Evolutionary conservation across 2,329 filamentous ascomycete genomes (phyloP), one percentile per base, ranked within the genome.

Genomic region (Hypomyces rosellus): DNA sequence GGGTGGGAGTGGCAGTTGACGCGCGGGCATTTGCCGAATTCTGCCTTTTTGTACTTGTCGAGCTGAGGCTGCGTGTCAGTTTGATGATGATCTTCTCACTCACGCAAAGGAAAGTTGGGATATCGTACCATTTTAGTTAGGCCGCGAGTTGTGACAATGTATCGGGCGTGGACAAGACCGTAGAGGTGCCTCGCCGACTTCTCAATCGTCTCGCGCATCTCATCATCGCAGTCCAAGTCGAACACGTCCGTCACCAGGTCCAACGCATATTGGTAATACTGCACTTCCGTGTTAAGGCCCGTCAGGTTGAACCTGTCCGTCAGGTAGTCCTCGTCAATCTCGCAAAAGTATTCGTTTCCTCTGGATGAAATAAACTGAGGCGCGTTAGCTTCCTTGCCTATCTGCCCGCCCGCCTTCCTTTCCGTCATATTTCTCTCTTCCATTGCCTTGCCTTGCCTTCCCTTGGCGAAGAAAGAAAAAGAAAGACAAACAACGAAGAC

Each of bases 281-380:
- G 89, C 13, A 99, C 93, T 68, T 99, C 93, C 34, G 89, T 92
- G 72, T 97, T 96, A 46, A 99, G 81, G 36, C 93, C 93, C 1
- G 93, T 99, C 54, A 99, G 77, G 72, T 99, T 99, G 80, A 99
- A 99, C 46, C 93, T 85, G 69, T 99, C 93, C 46, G 91, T 97
- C 43, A 99, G 80, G 70, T 99, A 99, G 63, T 99, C 93, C 69
- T 99, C 93, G 70, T 99, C 93, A 63, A 99, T 97, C 68, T 99
- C 93, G 80, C 93, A 99, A 65, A 97, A 99, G 73, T 99, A 99
- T 69, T 99, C 93, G 72, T 99, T 97, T 58, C 93, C 93, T 50
- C 93, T 83, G 5, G 91, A 96, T 4, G 92, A 96, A 63, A 97
- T 96, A 69, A 99, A 99, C 93, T 99, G 20, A n/a, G 14, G 49